Base-by-base conservation (phyloP, 73 alveolate species). In the Uronychia binucleata region DNA sequence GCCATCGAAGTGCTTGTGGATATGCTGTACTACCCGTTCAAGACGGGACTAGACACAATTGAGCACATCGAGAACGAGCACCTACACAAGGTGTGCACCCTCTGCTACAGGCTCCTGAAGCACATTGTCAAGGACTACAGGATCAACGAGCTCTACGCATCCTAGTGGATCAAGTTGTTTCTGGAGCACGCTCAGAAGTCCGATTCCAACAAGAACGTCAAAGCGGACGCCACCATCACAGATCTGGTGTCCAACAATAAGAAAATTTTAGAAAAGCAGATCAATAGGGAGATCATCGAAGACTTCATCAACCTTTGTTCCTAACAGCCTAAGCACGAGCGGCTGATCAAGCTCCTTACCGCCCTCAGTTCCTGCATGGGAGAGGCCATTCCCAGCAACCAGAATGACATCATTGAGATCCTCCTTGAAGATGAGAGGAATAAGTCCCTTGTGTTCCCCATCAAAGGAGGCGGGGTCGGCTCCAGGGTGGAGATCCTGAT, bases 61-160 rank as follows among this genome's bases (percentile, higher is more conserved):
- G 5, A 79, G 35, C 30, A 77, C 80, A 0, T 30, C 57, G 26
- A 29, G 80, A 19, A 31, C 60, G 19, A 88, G 58, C 29, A 74
- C 88, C 46, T 59, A 81, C 30, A 59, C 26, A 79, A 33, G 35
- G 58, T 86, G 25, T 58, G 77, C 58, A 58, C 8, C 27, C 77
- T 86, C 27, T 86, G 93, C 75, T 79, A 86, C 77, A 75, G 84
- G 26, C 77, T 91, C 0, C 83, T 91, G 0, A 87, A 87, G 46
- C 86, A 86, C 75, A 75, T 87, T 32, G 93, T 91, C 0, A 81
- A 86, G 31, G 93, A 89, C 78, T 91, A 91, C 59, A 85, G 88
- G 57, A 77, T 84, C 30, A 91, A 91, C 60, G 96, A 91, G 77
- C 79, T 91, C 67, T 91, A 91, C 34, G 93, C 96, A n/a, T 82